Evolutionary conservation across 139 green algal species (phyloP).

Genomic region (Tetradesmus obliquus): DNA sequence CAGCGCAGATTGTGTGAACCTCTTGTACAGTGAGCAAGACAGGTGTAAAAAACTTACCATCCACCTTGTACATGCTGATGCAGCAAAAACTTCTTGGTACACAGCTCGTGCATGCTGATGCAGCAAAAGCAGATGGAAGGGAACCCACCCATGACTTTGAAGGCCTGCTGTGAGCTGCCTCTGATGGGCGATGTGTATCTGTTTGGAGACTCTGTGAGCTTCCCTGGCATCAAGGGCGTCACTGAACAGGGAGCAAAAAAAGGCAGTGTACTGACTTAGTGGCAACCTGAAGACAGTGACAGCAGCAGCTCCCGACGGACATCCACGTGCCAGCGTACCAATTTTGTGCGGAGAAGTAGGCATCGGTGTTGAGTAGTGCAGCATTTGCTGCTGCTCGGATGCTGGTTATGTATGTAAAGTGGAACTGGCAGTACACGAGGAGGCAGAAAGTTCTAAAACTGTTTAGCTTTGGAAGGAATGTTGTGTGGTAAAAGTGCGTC

Average conservation of each 20-base stretch:
- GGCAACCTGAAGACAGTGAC: neutral
- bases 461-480: neutral
- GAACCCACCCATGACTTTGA: constrained; percentile 19
- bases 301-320: neutral
- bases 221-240: constrained; percentile 18
- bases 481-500: neutral
- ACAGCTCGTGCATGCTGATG: neutral
- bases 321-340: neutral
- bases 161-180: constrained; percentile 18
- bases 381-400: constrained; percentile 2
- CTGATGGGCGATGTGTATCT: constrained; percentile 29
- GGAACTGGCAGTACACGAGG: neutral
- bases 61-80: neutral
- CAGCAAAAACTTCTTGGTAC: neutral
- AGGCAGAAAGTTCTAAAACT: neutral
- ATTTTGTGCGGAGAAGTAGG: constrained; percentile 23
- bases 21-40: neutral
- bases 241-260: constrained; percentile 16
- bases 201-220: constrained; percentile 33
- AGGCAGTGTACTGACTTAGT: neutral
- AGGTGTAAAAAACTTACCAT: neutral
- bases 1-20: neutral
- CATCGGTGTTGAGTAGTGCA: constrained; percentile 22
- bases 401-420: constrained; percentile 4
- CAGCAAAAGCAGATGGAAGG: neutral